Evolutionary conservation across 2,329 filamentous ascomycete species (phyloP), one percentile per base, ranked within the genome.

Genomic region (Cylindrodendrum hubeiense): DNA sequence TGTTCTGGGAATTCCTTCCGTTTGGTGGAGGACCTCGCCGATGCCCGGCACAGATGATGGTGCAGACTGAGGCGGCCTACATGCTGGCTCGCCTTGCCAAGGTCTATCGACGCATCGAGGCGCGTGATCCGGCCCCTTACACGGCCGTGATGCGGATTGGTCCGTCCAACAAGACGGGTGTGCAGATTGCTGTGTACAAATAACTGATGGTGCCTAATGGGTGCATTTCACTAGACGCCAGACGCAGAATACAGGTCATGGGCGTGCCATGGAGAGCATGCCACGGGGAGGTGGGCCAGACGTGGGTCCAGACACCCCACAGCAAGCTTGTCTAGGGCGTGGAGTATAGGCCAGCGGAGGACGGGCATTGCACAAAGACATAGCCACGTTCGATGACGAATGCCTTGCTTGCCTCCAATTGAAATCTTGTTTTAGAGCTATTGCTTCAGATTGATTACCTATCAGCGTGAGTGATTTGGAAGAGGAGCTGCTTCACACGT

Each of bases 31-130:
- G 71, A 4, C 69, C 71, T 17, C 59, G 71, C 12, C 66, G 66
- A 26, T 73, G 71, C 54, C 64, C 69, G 22, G 70, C 67, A 6
- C 69, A 71, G 62, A 64, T 67, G 64, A 67, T 71, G 57, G 70
- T 69, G 13, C 55, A 67, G 59, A 72, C 70, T 1, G 69, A 72
- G 39, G 68, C 66, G 5, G 60, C 60, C 2, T 71, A 72, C 50
- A 64, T 72, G 39, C 30, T 70, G 47, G 67, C 51, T 22, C 46
- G 60, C 2, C 21, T 63, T 1, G 60, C 54, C 5, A 24, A 49
- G 46, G 46, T 26, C 26, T 67, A 65, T 22, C 50, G 57, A n/a
- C 44, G 61, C 3, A 58, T 67, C 28, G 65, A 67, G 24, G 50
- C 60, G 24, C 60, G 65, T 3, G 65, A 67, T 21, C 50, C 60